Evolutionary conservation across 257 asterid genomes (phyloP).

Genomic region (Salvia rosmarinus): DNA sequence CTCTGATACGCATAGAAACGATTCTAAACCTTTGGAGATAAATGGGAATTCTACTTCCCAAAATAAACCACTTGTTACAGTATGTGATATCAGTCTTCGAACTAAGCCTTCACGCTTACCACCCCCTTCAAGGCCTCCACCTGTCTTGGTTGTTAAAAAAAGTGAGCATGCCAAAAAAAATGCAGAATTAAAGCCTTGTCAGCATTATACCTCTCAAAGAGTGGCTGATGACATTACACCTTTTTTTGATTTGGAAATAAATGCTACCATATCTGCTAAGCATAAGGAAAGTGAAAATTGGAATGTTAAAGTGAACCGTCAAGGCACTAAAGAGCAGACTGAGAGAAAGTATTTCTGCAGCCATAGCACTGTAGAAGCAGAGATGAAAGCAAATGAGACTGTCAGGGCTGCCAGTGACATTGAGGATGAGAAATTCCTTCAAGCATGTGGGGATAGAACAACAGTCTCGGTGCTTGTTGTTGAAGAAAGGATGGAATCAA

Average conservation of each 20-base stretch:
- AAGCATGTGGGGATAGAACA: slow-evolving; percentile 32
- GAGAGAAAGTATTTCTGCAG: slow-evolving; percentile 40
- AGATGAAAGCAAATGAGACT: slow-evolving; percentile 41
- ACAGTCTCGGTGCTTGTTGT: slow-evolving; percentile 31
- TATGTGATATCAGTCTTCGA: slow-evolving; percentile 75
- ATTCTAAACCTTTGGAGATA: slow-evolving; percentile 37
- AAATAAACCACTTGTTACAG: slow-evolving; percentile 62
- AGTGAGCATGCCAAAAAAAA: slow-evolving; percentile 38
- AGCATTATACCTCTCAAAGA: slow-evolving; percentile 48
- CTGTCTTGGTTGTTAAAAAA: slow-evolving; percentile 53
- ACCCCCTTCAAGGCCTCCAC: slow-evolving; percentile 96
- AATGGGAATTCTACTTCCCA: slow-evolving; percentile 37
- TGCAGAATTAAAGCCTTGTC: slow-evolving; percentile 46
- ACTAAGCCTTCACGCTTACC: slow-evolving; percentile 86
- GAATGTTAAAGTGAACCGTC: slow-evolving; percentile 45
- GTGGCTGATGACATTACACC: slow-evolving; percentile 45
- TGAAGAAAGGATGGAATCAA: slow-evolving; percentile 41
- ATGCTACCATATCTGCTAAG: slow-evolving; percentile 49
- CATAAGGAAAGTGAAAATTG: slow-evolving; percentile 41
- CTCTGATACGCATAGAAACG: slow-evolving; percentile 33
- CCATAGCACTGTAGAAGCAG: slow-evolving; percentile 37
- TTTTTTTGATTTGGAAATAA: slow-evolving; percentile 61
- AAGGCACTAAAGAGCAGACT: slow-evolving; percentile 43
- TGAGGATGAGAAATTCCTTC: slow-evolving; percentile 43
- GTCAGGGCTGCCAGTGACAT: slow-evolving; percentile 26